Evolutionary conservation across 352 stramenopile genomes (phyloP).

Genomic region (Phytophthora litchii): DNA sequence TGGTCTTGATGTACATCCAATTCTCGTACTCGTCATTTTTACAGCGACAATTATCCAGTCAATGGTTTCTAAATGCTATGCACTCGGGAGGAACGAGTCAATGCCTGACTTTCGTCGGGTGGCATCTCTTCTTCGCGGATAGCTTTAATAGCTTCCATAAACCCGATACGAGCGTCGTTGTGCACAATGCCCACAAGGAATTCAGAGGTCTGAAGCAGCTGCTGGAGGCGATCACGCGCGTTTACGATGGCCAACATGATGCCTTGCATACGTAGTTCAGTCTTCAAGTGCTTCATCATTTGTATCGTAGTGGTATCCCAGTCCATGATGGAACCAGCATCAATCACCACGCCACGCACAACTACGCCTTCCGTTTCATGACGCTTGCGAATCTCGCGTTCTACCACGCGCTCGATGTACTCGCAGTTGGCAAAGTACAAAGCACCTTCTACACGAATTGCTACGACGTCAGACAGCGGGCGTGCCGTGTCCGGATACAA

Average conservation of each 20-base stretch:
- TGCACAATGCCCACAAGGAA: constrained; percentile 69
- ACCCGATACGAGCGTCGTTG: constrained; percentile 64
- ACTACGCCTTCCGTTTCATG: constrained; percentile 38
- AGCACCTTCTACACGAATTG: constrained; percentile 66
- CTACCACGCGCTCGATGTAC: constrained; percentile 65
- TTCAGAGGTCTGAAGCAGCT: constrained; percentile 66
- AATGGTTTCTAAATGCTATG: constrained; percentile 30
- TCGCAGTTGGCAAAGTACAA: constrained; percentile 78
- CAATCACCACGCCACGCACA: constrained; percentile 69
- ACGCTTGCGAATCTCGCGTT: constrained; percentile 45
- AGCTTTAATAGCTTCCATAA: constrained; percentile 64
- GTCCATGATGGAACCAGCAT: constrained; percentile 82
- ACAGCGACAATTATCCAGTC: constrained; percentile 11
- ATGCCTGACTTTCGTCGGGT: constrained; percentile 20
- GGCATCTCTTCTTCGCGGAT: constrained; percentile 51
- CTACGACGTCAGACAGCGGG: constrained; percentile 50
- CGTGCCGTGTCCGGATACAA: constrained; percentile 21
- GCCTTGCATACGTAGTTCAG: constrained; percentile 55
- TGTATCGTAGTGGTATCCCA: constrained; percentile 87
- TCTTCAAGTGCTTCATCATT: constrained; percentile 84
- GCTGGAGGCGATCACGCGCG: constrained; percentile 66
- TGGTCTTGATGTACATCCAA: constrained; percentile 4
- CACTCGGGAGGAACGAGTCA: constrained; percentile 24
- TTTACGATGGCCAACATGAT: constrained; percentile 85
- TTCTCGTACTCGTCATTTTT: constrained; percentile 29